Evolutionary conservation across 2,329 filamentous ascomycete species (phyloP).

Genomic region (Teratosphaeria nubilosa): DNA sequence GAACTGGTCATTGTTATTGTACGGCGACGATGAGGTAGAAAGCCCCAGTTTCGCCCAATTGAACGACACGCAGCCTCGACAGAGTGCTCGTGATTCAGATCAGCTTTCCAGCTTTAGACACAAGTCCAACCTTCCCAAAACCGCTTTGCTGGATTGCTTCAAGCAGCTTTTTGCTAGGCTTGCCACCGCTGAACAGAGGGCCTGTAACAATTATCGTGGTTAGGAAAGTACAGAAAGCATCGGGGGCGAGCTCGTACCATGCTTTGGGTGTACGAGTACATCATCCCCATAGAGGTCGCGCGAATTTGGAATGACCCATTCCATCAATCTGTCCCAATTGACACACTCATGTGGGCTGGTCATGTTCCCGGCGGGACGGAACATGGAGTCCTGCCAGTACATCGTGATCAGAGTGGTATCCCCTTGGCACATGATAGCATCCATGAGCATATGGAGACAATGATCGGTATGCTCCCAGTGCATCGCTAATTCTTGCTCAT

Average conservation of each 20-base stretch:
- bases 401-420: neutral
- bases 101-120: too few relatives aligned
- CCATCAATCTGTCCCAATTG: neutral
- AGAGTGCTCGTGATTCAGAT: too few relatives aligned
- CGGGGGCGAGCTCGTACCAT: neutral
- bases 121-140: too few relatives aligned
- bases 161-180: too few relatives aligned
- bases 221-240: too few relatives aligned
- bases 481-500: neutral
- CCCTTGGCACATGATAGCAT: neutral
- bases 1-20: too few relatives aligned
- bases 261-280: neutral
- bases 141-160: too few relatives aligned
- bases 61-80: too few relatives aligned
- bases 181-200: too few relatives aligned
- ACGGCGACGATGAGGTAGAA: too few relatives aligned
- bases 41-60: too few relatives aligned
- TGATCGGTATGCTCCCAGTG: neutral
- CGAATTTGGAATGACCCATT: neutral
- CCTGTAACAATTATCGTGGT: too few relatives aligned
- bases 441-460: neutral
- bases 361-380: neutral
- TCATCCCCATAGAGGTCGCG: neutral
- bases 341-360: neutral
- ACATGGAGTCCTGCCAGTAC: neutral